Evolutionary conservation across 768 basidiomycete genomes (phyloP), one percentile per base, ranked within the genome.

Genomic region (Boletus sp.): DNA sequence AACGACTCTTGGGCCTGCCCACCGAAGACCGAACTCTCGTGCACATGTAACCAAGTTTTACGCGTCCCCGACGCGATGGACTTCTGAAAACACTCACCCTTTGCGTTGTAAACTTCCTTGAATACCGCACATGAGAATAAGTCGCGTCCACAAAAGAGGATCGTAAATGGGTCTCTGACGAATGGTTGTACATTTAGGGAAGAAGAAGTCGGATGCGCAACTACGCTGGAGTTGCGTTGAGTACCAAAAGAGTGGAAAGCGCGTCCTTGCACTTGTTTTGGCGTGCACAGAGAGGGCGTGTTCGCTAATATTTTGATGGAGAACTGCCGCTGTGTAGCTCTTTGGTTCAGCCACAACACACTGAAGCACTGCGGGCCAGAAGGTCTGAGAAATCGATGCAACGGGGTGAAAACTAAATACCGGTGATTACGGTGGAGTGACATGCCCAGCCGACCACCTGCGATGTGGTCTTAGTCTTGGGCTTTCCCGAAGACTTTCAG

Each of bases 121-220:
- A 97, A 78, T 3, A 92, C 83, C 7, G 74, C 70, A 64, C 87
- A 88, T 2, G 93, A 96, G 70, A 96, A 96, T 62, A 85, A 82
- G 67, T 95, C 93, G 17, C 91, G 87, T 47, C 94, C 94, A 66
- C 92, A 82, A 69, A 92, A 96, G 7, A 97, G 77, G 39, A 97
- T 80, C n/a, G 83, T 80, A 66, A 91, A 87, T 5, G 75, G 74
- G 21, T 73, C 66, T 38, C 51, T 60, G 42, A 45, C 47, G 19
- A 46, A 27, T 9, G 50, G 23, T 21, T 30, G 52, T n/a, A 5
- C 30, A 42, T 40, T 21, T 19, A 44, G 19, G 32, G 30, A 29
- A 33, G 48, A 51, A 46, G 37, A 19, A n/a, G 51, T 32, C 17
- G 47, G 39, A 38, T 35, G 32, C 33, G 33, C 39, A 14, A 13